Evolutionary conservation across 176 grass and related monocot species (phyloP).

Genomic region (Oryza punctata): DNA sequence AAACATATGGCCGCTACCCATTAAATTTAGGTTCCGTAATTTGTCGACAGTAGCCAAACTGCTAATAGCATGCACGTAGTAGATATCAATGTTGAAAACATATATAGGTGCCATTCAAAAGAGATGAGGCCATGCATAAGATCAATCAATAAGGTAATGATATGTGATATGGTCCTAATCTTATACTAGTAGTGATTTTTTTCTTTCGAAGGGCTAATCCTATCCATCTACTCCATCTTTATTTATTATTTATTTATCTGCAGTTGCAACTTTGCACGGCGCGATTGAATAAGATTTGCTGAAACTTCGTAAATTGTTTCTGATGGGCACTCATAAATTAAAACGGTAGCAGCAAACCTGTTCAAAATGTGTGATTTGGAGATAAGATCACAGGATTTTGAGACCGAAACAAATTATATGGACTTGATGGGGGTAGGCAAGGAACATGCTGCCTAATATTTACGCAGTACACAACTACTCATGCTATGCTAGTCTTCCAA

Average conservation of each 20-base stretch:
- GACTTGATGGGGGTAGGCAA: background rate
- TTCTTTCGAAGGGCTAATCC: too few species aligned
- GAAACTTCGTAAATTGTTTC: background rate
- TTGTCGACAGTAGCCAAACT: too few species aligned
- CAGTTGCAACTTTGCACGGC: background rate
- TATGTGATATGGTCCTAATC: background rate
- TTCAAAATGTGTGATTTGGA: background rate
- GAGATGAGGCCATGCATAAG: too few species aligned
- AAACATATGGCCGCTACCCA: too few species aligned
- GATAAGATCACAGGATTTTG: background rate
- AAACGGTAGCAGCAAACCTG: background rate
- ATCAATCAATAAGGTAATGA: background rate
- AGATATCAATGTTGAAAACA: background rate
- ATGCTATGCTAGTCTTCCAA: too few species aligned
- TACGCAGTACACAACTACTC: background rate
- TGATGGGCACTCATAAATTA: background rate
- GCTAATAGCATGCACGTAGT: too few species aligned
- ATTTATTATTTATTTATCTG: background rate
- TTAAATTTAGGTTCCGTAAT: too few species aligned
- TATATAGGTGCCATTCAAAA: background rate
- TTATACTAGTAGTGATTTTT: too few species aligned
- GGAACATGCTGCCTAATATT: background rate
- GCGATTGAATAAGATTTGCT: background rate
- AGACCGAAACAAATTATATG: background rate
- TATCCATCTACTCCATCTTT: constrained; percentile 7